Conservation (phyloP, 768 basidiomycete genomes). For the Suillus decipiens region DNA sequence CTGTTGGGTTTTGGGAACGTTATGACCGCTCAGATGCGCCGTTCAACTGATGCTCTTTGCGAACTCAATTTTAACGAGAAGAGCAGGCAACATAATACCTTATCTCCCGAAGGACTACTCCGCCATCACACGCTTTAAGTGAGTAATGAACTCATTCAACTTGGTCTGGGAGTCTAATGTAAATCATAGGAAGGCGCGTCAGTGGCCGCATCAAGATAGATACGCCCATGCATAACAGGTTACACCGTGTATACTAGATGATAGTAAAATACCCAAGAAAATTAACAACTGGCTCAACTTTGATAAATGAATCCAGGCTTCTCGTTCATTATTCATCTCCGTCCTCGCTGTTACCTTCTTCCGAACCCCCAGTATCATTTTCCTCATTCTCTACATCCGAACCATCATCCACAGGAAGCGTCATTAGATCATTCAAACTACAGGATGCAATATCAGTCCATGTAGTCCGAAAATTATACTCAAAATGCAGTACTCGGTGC, state of each 20-base stretch:
- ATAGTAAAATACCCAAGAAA: neutral
- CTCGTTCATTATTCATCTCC: neutral
- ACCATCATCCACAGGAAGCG: slow-evolving; percentile 42
- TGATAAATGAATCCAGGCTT: neutral
- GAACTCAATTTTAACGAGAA: too few species aligned
- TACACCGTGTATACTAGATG: neutral
- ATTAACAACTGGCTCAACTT: neutral
- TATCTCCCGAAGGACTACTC: too few species aligned
- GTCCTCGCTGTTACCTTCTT: neutral
- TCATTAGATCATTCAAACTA: slow-evolving; percentile 76
- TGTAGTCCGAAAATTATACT: neutral
- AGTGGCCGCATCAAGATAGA: too few species aligned
- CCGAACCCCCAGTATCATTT: neutral
- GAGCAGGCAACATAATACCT: too few species aligned
- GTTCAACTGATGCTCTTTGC: too few species aligned
- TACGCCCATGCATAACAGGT: neutral
- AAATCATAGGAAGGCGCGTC: too few species aligned
- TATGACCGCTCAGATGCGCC: too few species aligned
- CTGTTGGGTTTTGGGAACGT: too few species aligned
- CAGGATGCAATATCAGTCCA: neutral
- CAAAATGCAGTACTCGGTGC: neutral
- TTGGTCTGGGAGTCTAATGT: too few species aligned
- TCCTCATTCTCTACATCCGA: slow-evolving; percentile 15
- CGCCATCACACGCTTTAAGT: too few species aligned
- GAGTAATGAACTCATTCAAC: too few species aligned